Conservation (phyloP, 495 filamentous ascomycete species). For the Talaromyces trachyspermus region DNA sequence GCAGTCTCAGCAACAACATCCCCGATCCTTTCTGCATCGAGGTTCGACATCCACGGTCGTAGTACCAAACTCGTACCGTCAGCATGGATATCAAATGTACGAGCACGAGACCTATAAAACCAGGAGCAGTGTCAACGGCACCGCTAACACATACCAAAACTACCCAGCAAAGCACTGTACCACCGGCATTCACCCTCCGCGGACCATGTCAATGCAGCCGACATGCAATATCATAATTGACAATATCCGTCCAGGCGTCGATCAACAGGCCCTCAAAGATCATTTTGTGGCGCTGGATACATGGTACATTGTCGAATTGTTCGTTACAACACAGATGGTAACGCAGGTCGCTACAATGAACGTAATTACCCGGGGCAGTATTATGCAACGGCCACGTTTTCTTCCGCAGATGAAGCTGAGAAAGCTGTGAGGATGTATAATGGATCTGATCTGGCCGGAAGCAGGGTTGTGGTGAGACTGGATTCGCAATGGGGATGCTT, state of each 20-base stretch:
- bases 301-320: background rate
- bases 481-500: background rate
- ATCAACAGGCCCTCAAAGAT: background rate
- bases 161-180: background rate
- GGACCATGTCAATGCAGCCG: too few species aligned
- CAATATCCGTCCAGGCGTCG: conserved; percentile 1
- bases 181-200: too few species aligned
- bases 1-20: background rate
- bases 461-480: background rate
- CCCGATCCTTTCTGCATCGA: too few species aligned
- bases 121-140: background rate
- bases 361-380: conserved; percentile 5
- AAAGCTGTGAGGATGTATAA: conserved; percentile 24
- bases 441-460: conserved; percentile 12
- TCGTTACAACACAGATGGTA: background rate
- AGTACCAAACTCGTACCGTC: background rate
- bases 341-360: background rate
- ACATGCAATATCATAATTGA: background rate
- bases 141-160: background rate
- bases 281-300: background rate
- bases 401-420: conserved; percentile 27
- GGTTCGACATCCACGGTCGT: too few species aligned
- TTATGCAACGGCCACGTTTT: conserved; percentile 27
- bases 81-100: background rate
- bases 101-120: background rate